A percentile compares a stretch with the other conserved stretches of the same genome.
Conservation (phyloP, 2,329 filamentous ascomycete genomes). For the Dactylellina drechsleri region DNA sequence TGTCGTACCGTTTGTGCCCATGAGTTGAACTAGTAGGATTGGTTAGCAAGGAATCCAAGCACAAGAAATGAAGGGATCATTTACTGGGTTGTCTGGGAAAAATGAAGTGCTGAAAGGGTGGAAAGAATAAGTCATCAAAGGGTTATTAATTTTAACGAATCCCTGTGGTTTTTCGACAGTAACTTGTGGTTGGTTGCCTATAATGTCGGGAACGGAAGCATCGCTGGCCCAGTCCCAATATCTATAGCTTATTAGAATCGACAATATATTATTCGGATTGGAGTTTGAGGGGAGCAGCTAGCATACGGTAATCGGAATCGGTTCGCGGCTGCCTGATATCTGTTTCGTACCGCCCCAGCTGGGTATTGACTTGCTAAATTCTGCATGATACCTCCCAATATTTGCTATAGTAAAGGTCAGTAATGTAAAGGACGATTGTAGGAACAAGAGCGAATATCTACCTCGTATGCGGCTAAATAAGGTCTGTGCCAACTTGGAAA, state of each 20-base stretch:
- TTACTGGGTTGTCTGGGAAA: constrained; percentile 44
- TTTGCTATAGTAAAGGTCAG: constrained; percentile 33
- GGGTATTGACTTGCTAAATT: constrained; percentile 40
- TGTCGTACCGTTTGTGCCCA: constrained; percentile 43
- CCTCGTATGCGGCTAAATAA: constrained; percentile 45
- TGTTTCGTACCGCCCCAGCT: constrained; percentile 3
- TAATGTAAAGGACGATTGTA: not conserved
- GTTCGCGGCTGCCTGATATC: constrained; percentile 45
- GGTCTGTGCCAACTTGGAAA: constrained; percentile 52
- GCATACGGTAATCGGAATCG: constrained; percentile 49
- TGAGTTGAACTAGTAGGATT: constrained; percentile 26
- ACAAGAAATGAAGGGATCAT: not conserved
- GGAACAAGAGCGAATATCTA: constrained; percentile 5
- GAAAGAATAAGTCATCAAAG: constrained; percentile 36
- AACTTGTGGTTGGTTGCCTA: constrained; percentile 19
- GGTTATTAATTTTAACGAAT: constrained; percentile 43
- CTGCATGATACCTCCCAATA: constrained; percentile 44
- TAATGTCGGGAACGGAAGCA: constrained; percentile 30
- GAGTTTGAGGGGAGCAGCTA: not conserved
- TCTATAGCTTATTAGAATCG: constrained; percentile 4
- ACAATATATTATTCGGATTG: not conserved
- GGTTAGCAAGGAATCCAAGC: not conserved
- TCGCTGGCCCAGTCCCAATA: constrained; percentile 54
- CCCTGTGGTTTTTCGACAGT: constrained; percentile 48
- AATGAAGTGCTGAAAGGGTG: constrained; percentile 33